Evolutionary conservation across 805 yeast genomes (phyloP).

Genomic region (Wickerhamiella bombiphila): DNA sequence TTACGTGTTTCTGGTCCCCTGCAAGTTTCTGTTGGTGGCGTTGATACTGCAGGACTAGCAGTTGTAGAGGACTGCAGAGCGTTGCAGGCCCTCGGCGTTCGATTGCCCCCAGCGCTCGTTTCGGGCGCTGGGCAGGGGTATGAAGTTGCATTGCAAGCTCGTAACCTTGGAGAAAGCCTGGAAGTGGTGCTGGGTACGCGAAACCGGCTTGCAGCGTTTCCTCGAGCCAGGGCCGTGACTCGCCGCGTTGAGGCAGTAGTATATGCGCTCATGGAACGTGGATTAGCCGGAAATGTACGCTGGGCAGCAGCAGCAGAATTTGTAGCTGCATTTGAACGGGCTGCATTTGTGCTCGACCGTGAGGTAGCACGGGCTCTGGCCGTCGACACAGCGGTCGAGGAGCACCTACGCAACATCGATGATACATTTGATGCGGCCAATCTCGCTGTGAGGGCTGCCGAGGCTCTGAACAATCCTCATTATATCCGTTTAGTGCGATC

Average conservation of each 20-base stretch:
- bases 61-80: background rate
- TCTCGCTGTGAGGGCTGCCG: too few species aligned
- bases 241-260: background rate
- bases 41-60: background rate
- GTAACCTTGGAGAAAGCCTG: background rate
- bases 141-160: background rate
- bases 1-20: background rate
- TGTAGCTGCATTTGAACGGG: slow-evolving; percentile 1
- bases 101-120: background rate
- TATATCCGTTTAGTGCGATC: too few species aligned
- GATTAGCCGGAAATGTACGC: background rate
- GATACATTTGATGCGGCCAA: too few species aligned
- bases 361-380: background rate
- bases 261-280: background rate
- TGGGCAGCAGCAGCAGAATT: background rate
- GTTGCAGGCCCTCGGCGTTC: background rate
- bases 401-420: background rate
- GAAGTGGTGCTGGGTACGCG: background rate
- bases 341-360: background rate
- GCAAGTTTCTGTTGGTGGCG: background rate
- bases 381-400: background rate
- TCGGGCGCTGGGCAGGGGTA: background rate
- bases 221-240: background rate
- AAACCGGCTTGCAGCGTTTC: background rate
- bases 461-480: too few species aligned